phyloP scores from a whole-genome alignment of 306 rosid species.

The Corylus americana region DNA sequence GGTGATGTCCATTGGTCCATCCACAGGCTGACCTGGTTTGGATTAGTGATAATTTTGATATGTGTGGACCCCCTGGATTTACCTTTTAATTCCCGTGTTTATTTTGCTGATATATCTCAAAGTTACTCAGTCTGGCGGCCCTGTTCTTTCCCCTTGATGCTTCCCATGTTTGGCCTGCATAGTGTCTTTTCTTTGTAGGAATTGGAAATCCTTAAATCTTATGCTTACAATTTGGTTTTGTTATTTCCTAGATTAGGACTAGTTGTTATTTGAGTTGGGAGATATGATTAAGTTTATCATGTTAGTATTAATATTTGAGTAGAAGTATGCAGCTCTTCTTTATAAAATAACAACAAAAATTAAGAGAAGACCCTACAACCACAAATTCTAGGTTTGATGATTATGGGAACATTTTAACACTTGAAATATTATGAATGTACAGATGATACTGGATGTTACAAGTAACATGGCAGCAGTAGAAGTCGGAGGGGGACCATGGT shows the following conservation, averaged over 20 bases:
- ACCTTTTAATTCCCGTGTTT: not conserved
- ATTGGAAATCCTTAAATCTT: not conserved
- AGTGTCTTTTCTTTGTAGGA: not conserved
- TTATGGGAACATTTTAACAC: not conserved
- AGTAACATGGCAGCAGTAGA: conserved; percentile 88
- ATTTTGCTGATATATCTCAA: not conserved
- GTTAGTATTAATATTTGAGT: too few species aligned
- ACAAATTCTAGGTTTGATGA: not conserved
- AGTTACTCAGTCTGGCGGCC: not conserved
- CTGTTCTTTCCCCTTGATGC: not conserved
- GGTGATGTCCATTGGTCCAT: not conserved
- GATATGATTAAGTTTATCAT: too few species aligned
- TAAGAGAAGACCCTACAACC: too few species aligned
- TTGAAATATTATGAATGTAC: conserved; percentile 27
- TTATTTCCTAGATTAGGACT: too few species aligned
- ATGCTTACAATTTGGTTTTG: not conserved
- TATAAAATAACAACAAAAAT: too few species aligned
- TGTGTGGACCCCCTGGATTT: not conserved
- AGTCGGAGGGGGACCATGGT: conserved; percentile 98
- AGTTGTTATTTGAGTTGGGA: too few species aligned
- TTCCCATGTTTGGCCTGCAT: not conserved
- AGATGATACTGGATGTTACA: conserved; percentile 72
- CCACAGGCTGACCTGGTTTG: not conserved
- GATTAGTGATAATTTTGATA: not conserved
- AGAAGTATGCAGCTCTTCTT: too few species aligned